phyloP scores from a whole-genome alignment of 2,329 filamentous ascomycete genomes.

The Nemania abortiva region DNA sequence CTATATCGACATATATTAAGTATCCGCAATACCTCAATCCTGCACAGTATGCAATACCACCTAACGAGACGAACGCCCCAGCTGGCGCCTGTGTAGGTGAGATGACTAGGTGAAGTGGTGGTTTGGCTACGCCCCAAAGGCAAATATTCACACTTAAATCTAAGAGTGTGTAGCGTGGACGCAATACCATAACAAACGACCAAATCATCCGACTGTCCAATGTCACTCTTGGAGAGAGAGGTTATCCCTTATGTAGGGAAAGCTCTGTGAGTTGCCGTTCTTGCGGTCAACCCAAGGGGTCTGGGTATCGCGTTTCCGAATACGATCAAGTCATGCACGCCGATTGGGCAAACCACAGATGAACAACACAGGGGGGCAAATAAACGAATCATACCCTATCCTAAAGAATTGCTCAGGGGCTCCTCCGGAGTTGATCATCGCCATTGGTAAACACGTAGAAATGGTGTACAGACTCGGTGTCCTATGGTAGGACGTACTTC shows the following conservation, averaged over 20 bases:
- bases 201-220: background rate
- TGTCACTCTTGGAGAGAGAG: background rate
- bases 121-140: too few species aligned
- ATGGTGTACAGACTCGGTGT: background rate
- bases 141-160: background rate
- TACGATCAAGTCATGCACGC: constrained; percentile 18
- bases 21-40: too few species aligned
- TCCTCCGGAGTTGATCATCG: background rate
- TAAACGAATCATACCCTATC: constrained; percentile 25
- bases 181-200: background rate
- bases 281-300: background rate
- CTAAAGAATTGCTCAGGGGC: constrained; percentile 6
- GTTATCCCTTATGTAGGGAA: background rate
- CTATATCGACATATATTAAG: background rate
- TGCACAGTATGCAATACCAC: too few species aligned
- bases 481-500: background rate
- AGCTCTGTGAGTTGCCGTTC: background rate
- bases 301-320: constrained; percentile 3
- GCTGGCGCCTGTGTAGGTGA: too few species aligned
- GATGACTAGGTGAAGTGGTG: too few species aligned
- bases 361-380: constrained; percentile 19
- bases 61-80: too few species aligned
- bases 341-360: constrained; percentile 24
- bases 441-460: background rate
- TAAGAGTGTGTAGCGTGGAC: background rate